Conservation (phyloP, 345 rosid species). For the Eucalyptus microcorys region DNA sequence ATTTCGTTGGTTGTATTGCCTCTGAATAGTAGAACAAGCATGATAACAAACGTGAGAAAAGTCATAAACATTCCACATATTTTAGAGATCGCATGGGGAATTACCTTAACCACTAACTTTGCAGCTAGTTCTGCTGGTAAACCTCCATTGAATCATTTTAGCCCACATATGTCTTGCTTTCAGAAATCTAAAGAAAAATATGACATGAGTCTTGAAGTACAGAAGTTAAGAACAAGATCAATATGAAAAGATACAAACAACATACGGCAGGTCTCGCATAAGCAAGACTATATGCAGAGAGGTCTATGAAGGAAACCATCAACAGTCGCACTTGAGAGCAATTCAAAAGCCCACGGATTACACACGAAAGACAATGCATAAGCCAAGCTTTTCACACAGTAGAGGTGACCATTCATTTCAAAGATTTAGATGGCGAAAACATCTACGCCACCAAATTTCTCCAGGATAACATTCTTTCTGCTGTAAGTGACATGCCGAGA, state of each 20-base stretch:
- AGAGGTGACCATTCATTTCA: not conserved
- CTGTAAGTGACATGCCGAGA: not conserved
- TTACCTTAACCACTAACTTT: constrained; percentile 93
- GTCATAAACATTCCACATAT: not conserved
- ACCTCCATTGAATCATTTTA: constrained; percentile 17
- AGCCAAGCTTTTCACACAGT: not conserved
- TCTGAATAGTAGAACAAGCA: constrained; percentile 17
- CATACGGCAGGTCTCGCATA: not conserved
- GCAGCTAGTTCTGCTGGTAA: constrained; percentile 96
- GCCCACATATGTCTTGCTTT: too few species aligned
- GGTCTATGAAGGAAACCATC: not conserved
- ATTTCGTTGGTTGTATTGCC: constrained; percentile 34
- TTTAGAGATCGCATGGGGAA: not conserved
- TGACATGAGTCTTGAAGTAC: too few species aligned
- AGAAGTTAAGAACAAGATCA: too few species aligned
- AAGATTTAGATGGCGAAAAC: not conserved
- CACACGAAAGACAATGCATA: not conserved
- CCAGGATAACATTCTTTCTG: not conserved
- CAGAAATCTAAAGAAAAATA: too few species aligned
- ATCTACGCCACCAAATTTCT: not conserved
- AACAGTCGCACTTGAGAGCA: not conserved
- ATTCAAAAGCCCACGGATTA: not conserved
- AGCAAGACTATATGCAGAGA: not conserved
- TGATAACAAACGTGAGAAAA: not conserved
- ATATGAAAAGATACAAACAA: not conserved